Percentiles rank a stretch among this genome's conserved stretches.
Conservation (phyloP, 2,329 filamentous ascomycete species). For the Sporothrix curviconia region DNA sequence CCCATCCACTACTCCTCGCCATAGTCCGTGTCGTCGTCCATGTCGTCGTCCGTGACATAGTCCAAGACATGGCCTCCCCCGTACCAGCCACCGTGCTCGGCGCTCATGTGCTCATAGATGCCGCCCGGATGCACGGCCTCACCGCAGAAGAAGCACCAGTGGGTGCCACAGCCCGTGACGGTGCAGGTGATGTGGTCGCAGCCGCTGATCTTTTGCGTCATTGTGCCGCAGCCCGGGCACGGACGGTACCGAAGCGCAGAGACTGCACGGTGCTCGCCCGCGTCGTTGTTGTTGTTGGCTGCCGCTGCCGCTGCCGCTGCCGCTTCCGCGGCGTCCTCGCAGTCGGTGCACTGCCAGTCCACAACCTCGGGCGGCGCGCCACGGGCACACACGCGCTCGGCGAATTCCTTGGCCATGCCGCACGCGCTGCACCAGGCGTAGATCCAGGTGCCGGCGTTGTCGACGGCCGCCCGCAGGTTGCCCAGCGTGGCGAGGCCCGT, state of each 20-base stretch:
- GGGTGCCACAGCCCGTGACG: slow-evolving; percentile 28
- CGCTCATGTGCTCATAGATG: slow-evolving; percentile 21
- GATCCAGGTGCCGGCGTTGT: slow-evolving; percentile 37
- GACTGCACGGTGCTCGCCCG: no score
- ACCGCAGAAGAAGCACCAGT: slow-evolving; percentile 44
- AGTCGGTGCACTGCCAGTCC: slow-evolving; percentile 38
- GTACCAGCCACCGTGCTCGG: slow-evolving; percentile 11
- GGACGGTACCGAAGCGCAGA: not conserved
- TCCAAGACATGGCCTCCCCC: not conserved
- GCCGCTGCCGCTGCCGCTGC: slow-evolving; percentile 31
- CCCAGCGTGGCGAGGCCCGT: slow-evolving; percentile 32
- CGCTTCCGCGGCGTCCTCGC: slow-evolving; percentile 31
- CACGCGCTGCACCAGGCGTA: slow-evolving; percentile 44
- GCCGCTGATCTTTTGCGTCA: slow-evolving; percentile 37
- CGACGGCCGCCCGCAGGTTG: slow-evolving; percentile 33
- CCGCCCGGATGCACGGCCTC: not conserved
- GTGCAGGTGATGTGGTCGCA: slow-evolving; percentile 42
- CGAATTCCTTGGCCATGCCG: slow-evolving; percentile 34
- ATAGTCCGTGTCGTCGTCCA: not conserved
- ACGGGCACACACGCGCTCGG: slow-evolving; percentile 38
- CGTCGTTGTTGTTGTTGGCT: not conserved
- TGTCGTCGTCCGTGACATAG: not conserved
- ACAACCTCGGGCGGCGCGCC: slow-evolving; percentile 32
- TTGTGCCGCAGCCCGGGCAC: slow-evolving; percentile 35
- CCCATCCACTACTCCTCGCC: not conserved